Evolutionary conservation across 257 asterid genomes (phyloP).

Genomic region (Verbascum thapsus): DNA sequence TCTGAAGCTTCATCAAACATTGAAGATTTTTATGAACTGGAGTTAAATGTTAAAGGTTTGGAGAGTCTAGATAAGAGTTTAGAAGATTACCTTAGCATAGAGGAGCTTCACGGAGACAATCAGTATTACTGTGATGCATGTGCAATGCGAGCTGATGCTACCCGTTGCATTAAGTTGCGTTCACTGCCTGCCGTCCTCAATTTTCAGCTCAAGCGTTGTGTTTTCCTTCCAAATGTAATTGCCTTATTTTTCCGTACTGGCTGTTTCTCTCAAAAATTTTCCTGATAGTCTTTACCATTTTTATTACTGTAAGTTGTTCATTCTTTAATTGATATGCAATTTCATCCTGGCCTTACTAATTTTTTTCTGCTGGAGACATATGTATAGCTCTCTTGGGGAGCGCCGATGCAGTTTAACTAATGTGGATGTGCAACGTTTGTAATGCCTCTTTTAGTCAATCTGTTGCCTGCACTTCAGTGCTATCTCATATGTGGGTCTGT

Average conservation of each 20-base stretch:
- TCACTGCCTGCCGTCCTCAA: constrained; percentile 87
- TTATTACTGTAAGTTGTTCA: constrained; percentile 1
- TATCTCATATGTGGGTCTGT: too few relatives aligned
- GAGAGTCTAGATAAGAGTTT: constrained; percentile 85
- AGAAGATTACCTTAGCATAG: constrained; percentile 85
- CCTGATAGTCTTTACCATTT: constrained; percentile 10
- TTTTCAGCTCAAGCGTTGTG: constrained; percentile 98
- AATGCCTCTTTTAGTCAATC: constrained; percentile 22
- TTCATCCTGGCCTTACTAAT: not conserved
- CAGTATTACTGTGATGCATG: constrained; percentile 87
- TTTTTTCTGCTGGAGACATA: constrained; percentile 18
- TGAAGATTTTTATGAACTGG: constrained; percentile 96
- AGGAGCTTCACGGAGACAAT: constrained; percentile 95
- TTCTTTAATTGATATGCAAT: constrained; percentile 5
- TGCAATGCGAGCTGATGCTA: constrained; percentile 88
- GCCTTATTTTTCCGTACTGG: constrained; percentile 18
- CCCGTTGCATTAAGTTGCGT: constrained; percentile 92
- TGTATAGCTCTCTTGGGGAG: constrained; percentile 12
- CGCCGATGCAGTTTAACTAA: not conserved
- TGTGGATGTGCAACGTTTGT: not conserved
- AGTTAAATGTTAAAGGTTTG: constrained; percentile 92
- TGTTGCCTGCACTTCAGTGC: constrained; percentile 17
- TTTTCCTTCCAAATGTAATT: constrained; percentile 94
- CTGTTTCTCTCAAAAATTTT: constrained; percentile 22
- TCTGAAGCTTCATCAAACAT: constrained; percentile 91